Conservation (phyloP, 169 alveolate species). For the Theileria sp. region DNA sequence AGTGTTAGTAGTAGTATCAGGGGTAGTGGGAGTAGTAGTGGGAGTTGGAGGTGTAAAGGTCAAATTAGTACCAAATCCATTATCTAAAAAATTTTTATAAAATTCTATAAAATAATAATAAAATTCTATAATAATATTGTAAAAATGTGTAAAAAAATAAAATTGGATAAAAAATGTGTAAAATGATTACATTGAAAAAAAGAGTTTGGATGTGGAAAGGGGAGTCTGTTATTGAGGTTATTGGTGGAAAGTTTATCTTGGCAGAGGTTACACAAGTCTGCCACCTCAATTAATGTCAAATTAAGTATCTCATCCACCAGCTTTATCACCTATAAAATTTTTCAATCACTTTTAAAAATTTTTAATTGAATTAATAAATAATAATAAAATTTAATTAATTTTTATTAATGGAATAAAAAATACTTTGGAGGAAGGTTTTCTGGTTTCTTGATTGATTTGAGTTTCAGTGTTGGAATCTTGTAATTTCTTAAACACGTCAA, state of each 20-base stretch:
- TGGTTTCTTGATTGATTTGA: not conserved
- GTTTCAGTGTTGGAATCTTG: slow-evolving; percentile 31
- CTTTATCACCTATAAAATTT: slow-evolving; percentile 70
- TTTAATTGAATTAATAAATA: too few relatives aligned
- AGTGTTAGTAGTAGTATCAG: slow-evolving; percentile 8
- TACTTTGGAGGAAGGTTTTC: slow-evolving; percentile 67
- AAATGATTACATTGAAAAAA: slow-evolving; percentile 65
- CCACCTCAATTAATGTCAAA: slow-evolving; percentile 83
- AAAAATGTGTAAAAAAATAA: too few relatives aligned
- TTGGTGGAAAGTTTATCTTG: slow-evolving; percentile 76
- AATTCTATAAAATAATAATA: too few relatives aligned
- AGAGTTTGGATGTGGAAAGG: slow-evolving; percentile 82
- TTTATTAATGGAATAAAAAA: too few relatives aligned
- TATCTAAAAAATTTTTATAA: not conserved
- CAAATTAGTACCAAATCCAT: not conserved
- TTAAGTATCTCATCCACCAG: slow-evolving; percentile 82
- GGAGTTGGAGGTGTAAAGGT: slow-evolving; percentile 9
- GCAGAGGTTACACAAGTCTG: slow-evolving; percentile 84
- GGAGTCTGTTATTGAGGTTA: slow-evolving; percentile 73
- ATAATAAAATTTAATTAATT: too few relatives aligned
- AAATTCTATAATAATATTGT: too few relatives aligned
- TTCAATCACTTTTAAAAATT: too few relatives aligned
- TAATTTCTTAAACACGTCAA: slow-evolving; percentile 57
- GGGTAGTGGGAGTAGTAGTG: slow-evolving; percentile 18
- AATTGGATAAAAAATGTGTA: too few relatives aligned